A percentile compares a stretch with the other conserved stretches of the same genome.
phyloP scores from a whole-genome alignment of 768 basidiomycete genomes.

The Cytidiella melzeri region DNA sequence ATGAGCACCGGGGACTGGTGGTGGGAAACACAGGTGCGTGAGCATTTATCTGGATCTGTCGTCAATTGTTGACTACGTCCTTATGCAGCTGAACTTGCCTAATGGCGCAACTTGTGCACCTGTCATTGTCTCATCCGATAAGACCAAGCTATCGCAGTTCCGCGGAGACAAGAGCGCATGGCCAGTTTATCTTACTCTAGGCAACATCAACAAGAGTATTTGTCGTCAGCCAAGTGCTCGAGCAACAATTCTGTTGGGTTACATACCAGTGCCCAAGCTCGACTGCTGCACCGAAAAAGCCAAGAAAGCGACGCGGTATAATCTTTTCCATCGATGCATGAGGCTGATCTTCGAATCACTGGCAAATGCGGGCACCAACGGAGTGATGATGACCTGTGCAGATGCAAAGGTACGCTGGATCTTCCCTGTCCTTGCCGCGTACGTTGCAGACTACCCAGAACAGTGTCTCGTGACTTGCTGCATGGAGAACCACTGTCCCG shows the following conservation, averaged over 20 bases:
- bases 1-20: conserved; percentile 20
- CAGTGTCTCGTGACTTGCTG: conserved; percentile 12
- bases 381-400: conserved; percentile 6
- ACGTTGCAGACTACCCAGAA: conserved; percentile 15
- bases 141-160: conserved; percentile 15
- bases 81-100: conserved; percentile 3
- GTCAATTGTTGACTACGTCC: neutral
- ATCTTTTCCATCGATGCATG: conserved; percentile 13
- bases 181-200: conserved; percentile 16
- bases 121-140: conserved; percentile 14
- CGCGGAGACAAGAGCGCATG: conserved; percentile 14
- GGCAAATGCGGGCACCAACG: conserved; percentile 6
- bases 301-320: neutral
- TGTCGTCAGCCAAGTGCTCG: conserved; percentile 10
- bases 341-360: conserved; percentile 4
- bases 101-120: conserved; percentile 16
- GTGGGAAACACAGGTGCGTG: conserved; percentile 19
- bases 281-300: neutral
- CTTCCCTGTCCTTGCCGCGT: conserved; percentile 10
- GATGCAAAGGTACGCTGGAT: conserved; percentile 7
- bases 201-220: conserved; percentile 13
- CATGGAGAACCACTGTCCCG: neutral
- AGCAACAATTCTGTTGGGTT: conserved; percentile 14
- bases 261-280: conserved; percentile 12
- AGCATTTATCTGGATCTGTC: neutral